Percentiles rank a stretch among this genome's conserved stretches.
Evolutionary conservation across 2,329 filamentous ascomycete genomes (phyloP).

Genomic region (Spiromastix sp.): DNA sequence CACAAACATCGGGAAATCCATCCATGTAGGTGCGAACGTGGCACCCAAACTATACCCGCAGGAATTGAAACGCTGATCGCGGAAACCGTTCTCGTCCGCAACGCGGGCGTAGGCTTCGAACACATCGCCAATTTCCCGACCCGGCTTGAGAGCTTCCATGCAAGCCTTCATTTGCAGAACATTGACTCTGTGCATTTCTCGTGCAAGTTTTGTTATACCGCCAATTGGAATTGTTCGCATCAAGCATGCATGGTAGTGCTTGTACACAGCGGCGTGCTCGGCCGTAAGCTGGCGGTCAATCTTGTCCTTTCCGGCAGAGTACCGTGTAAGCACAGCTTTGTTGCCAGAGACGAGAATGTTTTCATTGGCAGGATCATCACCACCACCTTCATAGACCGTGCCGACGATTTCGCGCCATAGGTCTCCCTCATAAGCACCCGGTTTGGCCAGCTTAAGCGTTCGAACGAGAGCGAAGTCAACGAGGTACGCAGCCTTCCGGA

Average conservation of each 20-base stretch:
- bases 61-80: constrained; percentile 20
- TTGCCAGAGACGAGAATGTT: constrained; percentile 26
- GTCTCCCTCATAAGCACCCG: constrained; percentile 26
- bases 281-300: constrained; percentile 24
- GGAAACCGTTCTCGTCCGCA: constrained; percentile 22
- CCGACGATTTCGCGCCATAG: constrained; percentile 25
- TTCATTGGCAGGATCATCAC: constrained; percentile 26
- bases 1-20: constrained; percentile 15
- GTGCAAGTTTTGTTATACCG: constrained; percentile 18
- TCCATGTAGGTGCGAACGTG: constrained; percentile 18
- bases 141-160: constrained; percentile 19
- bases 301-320: constrained; percentile 21
- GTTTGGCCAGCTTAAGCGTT: constrained; percentile 24
- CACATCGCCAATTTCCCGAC: constrained; percentile 18
- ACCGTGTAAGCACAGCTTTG: constrained; percentile 23
- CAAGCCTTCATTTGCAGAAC: constrained; percentile 19
- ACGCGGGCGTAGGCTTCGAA: constrained; percentile 21
- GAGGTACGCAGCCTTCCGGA: constrained; percentile 25
- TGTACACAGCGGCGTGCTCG: constrained; percentile 24
- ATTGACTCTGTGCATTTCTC: constrained; percentile 19
- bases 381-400: constrained; percentile 26
- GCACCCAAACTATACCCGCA: constrained; percentile 22
- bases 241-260: constrained; percentile 25
- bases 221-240: constrained; percentile 25
- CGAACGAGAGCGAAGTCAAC: constrained; percentile 25